These are phyloP conservation scores for Solanum sitiens DNA, from an alignment of 257 asterid species.

Conservation along the genomic window DNA sequence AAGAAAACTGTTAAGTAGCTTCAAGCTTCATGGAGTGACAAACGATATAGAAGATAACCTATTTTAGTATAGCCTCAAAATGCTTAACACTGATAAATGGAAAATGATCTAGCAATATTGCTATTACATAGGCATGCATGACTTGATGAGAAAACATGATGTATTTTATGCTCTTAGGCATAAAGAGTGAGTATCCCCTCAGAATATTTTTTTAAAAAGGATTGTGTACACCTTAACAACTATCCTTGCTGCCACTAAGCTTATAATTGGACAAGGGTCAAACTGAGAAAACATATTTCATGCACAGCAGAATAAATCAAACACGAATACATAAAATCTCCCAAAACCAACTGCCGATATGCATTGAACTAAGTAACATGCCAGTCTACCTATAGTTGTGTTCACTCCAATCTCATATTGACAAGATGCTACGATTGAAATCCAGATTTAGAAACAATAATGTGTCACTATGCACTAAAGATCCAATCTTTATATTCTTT, in stretches of 20 bases:
- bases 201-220: background rate
- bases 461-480: background rate
- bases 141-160: background rate
- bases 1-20: background rate
- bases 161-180: background rate
- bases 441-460: background rate
- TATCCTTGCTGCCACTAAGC: background rate
- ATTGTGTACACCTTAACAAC: background rate
- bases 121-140: background rate
- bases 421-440: background rate
- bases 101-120: background rate
- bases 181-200: background rate
- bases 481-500: background rate
- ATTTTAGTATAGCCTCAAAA: background rate
- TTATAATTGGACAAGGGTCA: background rate
- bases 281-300: background rate
- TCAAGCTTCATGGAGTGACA: background rate
- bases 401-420: background rate
- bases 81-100: background rate
- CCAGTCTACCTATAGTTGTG: background rate
- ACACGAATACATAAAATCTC: background rate
- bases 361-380: background rate
- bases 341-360: background rate
- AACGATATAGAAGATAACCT: background rate
- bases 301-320: background rate